Percentiles rank a stretch among this genome's conserved stretches.
phyloP scores from a whole-genome alignment of 768 basidiomycete genomes.

The Lanmaoa rubissima region DNA sequence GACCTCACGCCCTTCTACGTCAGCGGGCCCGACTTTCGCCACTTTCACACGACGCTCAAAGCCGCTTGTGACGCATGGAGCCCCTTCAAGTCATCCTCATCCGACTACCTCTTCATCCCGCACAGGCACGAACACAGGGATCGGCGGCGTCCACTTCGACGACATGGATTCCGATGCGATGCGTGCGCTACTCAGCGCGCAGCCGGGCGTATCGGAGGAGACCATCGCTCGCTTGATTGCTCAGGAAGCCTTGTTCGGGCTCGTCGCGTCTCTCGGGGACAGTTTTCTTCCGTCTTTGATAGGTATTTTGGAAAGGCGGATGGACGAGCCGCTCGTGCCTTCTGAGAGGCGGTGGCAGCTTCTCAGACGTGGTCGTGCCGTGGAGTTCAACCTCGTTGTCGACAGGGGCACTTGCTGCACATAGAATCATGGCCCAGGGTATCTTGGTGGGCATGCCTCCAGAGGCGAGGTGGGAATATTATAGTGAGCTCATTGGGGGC shows the following conservation, averaged over 20 bases:
- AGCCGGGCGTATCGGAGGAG: neutral
- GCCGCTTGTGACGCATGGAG: constrained; percentile 43
- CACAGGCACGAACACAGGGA: constrained; percentile 51
- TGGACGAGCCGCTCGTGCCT: constrained; percentile 25
- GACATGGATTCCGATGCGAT: constrained; percentile 39
- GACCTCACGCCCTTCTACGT: constrained; percentile 55
- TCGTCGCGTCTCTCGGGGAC: constrained; percentile 41
- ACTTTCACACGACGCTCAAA: constrained; percentile 48
- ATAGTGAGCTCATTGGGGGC: constrained; percentile 46
- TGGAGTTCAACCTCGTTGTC: constrained; percentile 65
- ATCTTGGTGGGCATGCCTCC: constrained; percentile 66
- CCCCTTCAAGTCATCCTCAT: constrained; percentile 51
- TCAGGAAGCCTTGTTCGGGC: constrained; percentile 42
- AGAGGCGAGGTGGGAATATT: constrained; percentile 69
- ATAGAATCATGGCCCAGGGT: constrained; percentile 60
- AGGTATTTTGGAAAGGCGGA: constrained; percentile 41
- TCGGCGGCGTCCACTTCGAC: constrained; percentile 61
- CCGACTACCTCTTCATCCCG: constrained; percentile 52
- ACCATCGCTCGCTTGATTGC: constrained; percentile 15
- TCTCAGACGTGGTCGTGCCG: constrained; percentile 49
- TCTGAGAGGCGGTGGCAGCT: constrained; percentile 49
- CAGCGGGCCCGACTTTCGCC: constrained; percentile 42
- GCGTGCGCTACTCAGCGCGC: constrained; percentile 23
- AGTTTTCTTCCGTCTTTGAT: constrained; percentile 49
- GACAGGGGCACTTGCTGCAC: constrained; percentile 64